Percentiles rank a stretch among this genome's conserved stretches.
These are phyloP conservation scores for Quercus tomentella DNA, from an alignment of 331 rosid genomes.

Conservation along the genomic window DNA sequence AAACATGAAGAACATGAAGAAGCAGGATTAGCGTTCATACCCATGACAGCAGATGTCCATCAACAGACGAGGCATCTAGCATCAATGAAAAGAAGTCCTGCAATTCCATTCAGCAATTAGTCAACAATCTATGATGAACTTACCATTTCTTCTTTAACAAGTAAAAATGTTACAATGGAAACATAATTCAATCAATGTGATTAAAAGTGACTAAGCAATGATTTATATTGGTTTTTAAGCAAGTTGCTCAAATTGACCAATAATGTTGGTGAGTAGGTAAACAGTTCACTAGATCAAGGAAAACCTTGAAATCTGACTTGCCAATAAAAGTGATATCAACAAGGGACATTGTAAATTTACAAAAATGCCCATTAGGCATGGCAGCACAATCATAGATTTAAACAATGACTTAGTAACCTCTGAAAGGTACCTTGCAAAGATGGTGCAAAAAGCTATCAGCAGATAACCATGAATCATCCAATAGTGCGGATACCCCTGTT, in stretches of 20 bases:
- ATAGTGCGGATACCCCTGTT: no score
- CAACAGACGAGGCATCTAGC: conserved; percentile 66
- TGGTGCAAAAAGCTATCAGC: no score
- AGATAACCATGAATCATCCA: no score
- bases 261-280: not conserved
- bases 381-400: conserved; percentile 4
- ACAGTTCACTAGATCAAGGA: not conserved
- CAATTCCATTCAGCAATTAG: conserved; percentile 15
- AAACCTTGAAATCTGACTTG: not conserved
- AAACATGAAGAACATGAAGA: not conserved
- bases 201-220: not conserved
- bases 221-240: no score
- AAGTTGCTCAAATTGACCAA: not conserved
- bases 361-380: conserved; percentile 1
- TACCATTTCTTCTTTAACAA: not conserved
- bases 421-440: conserved; percentile 40
- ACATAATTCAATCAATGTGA: not conserved
- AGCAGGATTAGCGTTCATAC: conserved; percentile 40
- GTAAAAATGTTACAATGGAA: not conserved
- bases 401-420: not conserved
- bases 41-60: conserved; percentile 88
- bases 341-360: not conserved
- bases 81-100: conserved; percentile 75
- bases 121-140: conserved; percentile 6
- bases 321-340: not conserved